phyloP scores from a whole-genome alignment of 441 rosid species.

The Corymbia citriodora region DNA sequence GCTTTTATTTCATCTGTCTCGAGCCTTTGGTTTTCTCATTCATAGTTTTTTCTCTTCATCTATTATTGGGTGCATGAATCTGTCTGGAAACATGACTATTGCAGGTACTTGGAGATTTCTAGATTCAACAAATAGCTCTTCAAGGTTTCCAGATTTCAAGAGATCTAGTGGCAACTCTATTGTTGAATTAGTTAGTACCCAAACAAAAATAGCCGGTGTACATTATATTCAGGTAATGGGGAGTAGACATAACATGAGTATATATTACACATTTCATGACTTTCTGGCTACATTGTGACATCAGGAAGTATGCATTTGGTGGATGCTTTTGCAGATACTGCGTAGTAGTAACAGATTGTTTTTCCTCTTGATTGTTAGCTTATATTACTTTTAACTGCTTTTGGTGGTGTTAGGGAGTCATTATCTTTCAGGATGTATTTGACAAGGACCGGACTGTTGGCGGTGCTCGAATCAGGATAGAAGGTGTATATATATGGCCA shows the following conservation, averaged over 20 bases:
- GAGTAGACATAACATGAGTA: background rate
- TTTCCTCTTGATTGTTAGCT: background rate
- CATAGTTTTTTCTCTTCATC: background rate
- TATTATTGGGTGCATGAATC: background rate
- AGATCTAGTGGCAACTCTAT: constrained; percentile 73
- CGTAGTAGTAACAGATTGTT: background rate
- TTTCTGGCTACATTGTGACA: background rate
- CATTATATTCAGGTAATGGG: constrained; percentile 87
- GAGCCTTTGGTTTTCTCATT: background rate
- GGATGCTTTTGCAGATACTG: background rate
- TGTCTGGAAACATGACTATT: constrained; percentile 14
- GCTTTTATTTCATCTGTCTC: background rate
- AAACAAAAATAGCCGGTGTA: constrained; percentile 90
- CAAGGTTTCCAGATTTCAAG: constrained; percentile 76
- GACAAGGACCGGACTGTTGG: constrained; percentile 86
- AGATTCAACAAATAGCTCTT: constrained; percentile 70
- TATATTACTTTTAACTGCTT: background rate
- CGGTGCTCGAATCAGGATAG: constrained; percentile 90
- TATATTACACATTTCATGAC: background rate
- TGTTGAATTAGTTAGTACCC: constrained; percentile 75
- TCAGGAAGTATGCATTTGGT: background rate
- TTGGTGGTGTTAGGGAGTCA: constrained; percentile 66
- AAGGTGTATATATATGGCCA: constrained; percentile 99
- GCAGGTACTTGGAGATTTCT: constrained; percentile 90
- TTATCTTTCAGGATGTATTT: constrained; percentile 92